Percentiles rank a stretch among this genome's conserved stretches.
Conservation (phyloP, 2,329 filamentous ascomycete species). For the Scedosporium apiospermum region DNA sequence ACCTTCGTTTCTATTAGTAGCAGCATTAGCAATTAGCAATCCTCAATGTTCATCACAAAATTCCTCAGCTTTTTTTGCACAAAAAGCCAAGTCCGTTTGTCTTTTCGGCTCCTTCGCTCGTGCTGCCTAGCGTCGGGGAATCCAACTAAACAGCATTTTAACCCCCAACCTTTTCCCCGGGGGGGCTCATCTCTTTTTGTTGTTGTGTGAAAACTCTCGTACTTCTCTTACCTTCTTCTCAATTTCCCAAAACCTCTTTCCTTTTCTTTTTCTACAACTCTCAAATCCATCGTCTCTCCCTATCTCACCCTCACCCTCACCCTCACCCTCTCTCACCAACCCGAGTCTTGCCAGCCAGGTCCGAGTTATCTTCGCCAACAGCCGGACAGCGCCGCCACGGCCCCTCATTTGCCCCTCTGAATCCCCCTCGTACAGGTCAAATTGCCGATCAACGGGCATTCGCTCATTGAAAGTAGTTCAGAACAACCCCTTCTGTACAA, state of each 20-base stretch:
- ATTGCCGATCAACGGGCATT: not conserved
- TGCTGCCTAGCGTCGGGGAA: not conserved
- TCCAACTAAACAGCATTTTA: not conserved
- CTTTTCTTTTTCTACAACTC: not conserved
- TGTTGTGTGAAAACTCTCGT: not conserved
- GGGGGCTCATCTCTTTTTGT: not conserved
- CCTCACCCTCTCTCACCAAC: not conserved
- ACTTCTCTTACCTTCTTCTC: slow-evolving; percentile 2
- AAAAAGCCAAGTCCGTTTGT: not conserved
- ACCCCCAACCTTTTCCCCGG: not conserved
- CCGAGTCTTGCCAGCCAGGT: not conserved
- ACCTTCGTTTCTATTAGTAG: not conserved
- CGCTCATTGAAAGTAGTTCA: not conserved
- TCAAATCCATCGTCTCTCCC: not conserved
- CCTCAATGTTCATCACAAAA: too few relatives aligned
- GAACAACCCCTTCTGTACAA: not conserved
- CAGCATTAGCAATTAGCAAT: not conserved
- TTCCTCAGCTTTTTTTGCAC: too few relatives aligned
- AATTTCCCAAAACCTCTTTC: not conserved
- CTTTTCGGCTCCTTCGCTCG: not conserved
- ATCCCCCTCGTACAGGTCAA: not conserved
- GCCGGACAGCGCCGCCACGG: not conserved
- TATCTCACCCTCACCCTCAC: not conserved
- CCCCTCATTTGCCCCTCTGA: not conserved
- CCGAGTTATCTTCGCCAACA: not conserved